A percentile compares a stretch with the other conserved stretches of the same genome.
Conservation (phyloP, 305 asterid genomes). For the Fraxinus angustifolia region DNA sequence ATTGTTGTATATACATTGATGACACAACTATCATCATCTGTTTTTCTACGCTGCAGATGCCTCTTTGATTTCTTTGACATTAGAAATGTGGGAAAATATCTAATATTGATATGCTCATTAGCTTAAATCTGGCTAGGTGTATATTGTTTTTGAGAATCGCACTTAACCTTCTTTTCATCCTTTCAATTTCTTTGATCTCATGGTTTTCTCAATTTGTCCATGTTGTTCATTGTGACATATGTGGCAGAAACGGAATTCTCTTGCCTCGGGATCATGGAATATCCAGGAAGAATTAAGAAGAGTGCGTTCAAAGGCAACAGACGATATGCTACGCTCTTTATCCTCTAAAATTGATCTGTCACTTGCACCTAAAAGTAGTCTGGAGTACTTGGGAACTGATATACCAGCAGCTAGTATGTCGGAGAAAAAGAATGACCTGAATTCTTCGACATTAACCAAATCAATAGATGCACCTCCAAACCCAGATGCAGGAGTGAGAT, state of each 20-base stretch:
- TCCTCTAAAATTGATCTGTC: constrained; percentile 46
- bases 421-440: constrained; percentile 33
- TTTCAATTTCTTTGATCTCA: constrained; percentile 6
- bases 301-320: constrained; percentile 77
- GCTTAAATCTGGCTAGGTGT: background rate
- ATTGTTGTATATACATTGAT: background rate
- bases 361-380: constrained; percentile 25
- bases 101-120: background rate
- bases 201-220: constrained; percentile 8
- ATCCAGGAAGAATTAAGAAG: constrained; percentile 75
- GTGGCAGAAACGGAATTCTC: constrained; percentile 57
- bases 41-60: background rate
- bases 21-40: background rate
- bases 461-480: constrained; percentile 30
- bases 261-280: constrained; percentile 81
- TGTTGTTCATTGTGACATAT: constrained; percentile 16
- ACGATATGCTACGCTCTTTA: constrained; percentile 62
- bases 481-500: constrained; percentile 40
- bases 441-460: constrained; percentile 26
- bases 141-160: background rate
- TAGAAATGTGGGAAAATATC: constrained; percentile 9
- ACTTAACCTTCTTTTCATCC: background rate
- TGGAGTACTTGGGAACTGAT: constrained; percentile 35
- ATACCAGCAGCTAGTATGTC: constrained; percentile 23
- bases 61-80: constrained; percentile 8